Conservation (phyloP, 148 eudicot species). For the Nepenthes mirabilis region DNA sequence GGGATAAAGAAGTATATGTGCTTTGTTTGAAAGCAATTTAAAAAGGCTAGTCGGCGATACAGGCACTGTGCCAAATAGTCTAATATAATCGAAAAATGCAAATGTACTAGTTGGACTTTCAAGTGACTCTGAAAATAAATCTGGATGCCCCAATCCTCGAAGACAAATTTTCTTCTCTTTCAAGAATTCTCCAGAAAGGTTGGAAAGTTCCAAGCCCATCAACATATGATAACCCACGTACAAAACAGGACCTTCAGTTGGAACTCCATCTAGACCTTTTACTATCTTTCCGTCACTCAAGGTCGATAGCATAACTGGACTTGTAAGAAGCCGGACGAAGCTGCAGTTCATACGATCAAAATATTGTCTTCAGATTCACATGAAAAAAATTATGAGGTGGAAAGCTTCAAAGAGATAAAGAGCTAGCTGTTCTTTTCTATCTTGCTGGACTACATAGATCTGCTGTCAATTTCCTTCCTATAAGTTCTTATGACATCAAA, state of each 20-base stretch:
- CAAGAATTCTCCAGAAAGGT: conserved; percentile 49
- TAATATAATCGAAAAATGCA: conserved; percentile 35
- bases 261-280: conserved; percentile 80
- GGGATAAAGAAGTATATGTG: conserved; percentile 78
- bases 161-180: conserved; percentile 48
- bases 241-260: conserved; percentile 80
- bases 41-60: conserved; percentile 60
- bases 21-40: conserved; percentile 49
- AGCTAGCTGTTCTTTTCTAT: too few species aligned
- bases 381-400: too few species aligned
- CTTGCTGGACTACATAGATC: too few species aligned
- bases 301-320: conserved; percentile 76
- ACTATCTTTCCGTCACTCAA: conserved; percentile 65
- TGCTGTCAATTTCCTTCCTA: too few species aligned
- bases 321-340: conserved; percentile 23
- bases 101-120: conserved; percentile 17
- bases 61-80: conserved; percentile 65
- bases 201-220: conserved; percentile 62
- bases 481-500: too few species aligned
- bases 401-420: too few species aligned
- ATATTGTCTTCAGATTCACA: not conserved
- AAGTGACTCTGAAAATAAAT: conserved; percentile 22
- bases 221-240: conserved; percentile 94
- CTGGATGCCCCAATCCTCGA: conserved; percentile 86
- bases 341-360: conserved; percentile 30